Conservation (phyloP, 345 rosid species). For the Erodium maritimum region DNA sequence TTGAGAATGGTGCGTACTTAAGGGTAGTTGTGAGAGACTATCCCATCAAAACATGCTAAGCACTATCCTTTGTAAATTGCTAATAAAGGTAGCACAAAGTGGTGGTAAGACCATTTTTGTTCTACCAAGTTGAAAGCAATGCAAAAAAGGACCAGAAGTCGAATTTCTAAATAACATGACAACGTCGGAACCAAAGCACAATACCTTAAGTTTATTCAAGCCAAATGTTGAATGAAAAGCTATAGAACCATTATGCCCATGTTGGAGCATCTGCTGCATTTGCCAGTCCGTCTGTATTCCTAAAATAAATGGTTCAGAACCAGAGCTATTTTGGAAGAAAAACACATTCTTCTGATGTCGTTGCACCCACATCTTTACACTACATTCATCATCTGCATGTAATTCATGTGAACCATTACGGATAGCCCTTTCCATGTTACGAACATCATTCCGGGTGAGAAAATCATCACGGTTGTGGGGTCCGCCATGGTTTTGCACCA, state of each 20-base stretch:
- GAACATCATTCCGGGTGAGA: conserved; percentile 41
- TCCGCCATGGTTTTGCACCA: conserved; percentile 39
- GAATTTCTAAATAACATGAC: neutral
- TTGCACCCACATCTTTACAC: conserved; percentile 37
- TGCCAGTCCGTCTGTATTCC: conserved; percentile 57
- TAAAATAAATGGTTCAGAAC: conserved; percentile 27
- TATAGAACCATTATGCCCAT: conserved; percentile 30
- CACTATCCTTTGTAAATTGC: too few relatives aligned
- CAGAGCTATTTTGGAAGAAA: conserved; percentile 30
- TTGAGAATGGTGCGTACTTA: too few relatives aligned
- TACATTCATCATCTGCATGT: conserved; percentile 27
- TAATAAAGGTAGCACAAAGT: too few relatives aligned
- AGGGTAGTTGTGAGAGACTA: too few relatives aligned
- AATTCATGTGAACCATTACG: conserved; percentile 30
- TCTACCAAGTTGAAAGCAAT: neutral
- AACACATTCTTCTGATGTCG: conserved; percentile 39
- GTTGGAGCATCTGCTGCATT: conserved; percentile 41
- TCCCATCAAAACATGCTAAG: too few relatives aligned
- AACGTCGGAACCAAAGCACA: neutral
- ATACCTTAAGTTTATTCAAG: conserved; percentile 44
- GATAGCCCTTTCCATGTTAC: conserved; percentile 41
- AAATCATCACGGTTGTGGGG: conserved; percentile 51
- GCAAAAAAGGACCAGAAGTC: neutral
- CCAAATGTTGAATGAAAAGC: conserved; percentile 41
- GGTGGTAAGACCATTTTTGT: too few relatives aligned